phyloP scores from a whole-genome alignment of 192 early-diverging fungal genomes.

The Backusella tarrabulga region DNA sequence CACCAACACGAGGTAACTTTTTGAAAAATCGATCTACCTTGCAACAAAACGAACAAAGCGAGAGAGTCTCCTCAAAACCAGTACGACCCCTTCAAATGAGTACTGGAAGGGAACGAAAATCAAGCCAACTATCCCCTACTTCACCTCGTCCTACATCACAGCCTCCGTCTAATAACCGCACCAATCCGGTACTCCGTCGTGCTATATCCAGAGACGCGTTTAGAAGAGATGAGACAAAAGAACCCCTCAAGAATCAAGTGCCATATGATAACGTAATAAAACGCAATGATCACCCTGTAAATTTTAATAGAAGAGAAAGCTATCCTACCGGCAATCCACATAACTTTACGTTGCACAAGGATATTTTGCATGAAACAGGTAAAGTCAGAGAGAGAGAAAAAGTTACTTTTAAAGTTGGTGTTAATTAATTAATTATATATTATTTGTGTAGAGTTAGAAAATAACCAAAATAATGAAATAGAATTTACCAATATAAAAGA shows the following conservation, averaged over 20 bases:
- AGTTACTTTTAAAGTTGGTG: not conserved
- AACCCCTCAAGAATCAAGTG: not conserved
- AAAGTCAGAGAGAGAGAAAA: not conserved
- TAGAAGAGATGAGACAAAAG: constrained; percentile 2
- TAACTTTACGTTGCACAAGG: not conserved
- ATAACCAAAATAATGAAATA: constrained; percentile 2
- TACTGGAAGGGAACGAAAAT: not conserved
- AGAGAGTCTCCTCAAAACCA: not conserved
- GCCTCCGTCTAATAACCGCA: not conserved
- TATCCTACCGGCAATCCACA: not conserved
- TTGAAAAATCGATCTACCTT: not conserved
- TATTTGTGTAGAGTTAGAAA: not conserved
- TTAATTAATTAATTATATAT: not conserved
- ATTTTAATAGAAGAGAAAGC: constrained; percentile 2
- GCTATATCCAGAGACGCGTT: constrained; percentile 9
- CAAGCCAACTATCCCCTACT: not conserved
- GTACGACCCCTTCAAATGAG: not conserved
- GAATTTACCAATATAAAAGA: not conserved
- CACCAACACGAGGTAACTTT: not conserved
- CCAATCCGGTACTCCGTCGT: not conserved
- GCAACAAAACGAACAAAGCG: not conserved
- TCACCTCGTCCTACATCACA: not conserved
- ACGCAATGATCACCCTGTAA: not conserved
- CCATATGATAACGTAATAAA: not conserved
- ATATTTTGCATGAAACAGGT: not conserved